Base-by-base conservation (phyloP, 1,139 yeast genomes). In the Scheffersomyces segobiensis region DNA sequence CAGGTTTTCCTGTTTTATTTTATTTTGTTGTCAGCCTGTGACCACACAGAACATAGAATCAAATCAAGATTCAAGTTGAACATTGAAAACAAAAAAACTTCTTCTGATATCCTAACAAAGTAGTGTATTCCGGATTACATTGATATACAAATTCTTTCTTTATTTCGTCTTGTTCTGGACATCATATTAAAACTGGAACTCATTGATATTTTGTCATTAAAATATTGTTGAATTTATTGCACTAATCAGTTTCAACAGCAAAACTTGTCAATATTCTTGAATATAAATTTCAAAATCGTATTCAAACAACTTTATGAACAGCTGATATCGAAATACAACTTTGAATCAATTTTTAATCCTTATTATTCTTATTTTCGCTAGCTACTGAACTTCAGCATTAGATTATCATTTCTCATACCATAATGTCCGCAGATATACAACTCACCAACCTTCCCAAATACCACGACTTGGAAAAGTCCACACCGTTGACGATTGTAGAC, bases 381-480 rank as follows among this genome's bases (percentile, higher is more conserved):
- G n/a, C 26, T 24, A 24, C 7, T 24, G 26, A 24, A 24, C 26
- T 24, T 5, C 7, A 24, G 7, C 26, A 32, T 32, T 14, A 7
- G 6, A 26, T 50, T 50, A 39, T 22, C 22, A 12, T 24, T 24
- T 24, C 32, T 24, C 32, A 4, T 24, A 19, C 2, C 22, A 47
- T 47, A 47, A 19, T 48, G 21, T 47, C 49, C 51, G 51, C 55
- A 53, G 55, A 53, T 26, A 47, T 53, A 22, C 50, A 50, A 14
- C 42, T 48, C 20, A 53, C 21, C 51, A 48, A 53, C n/a, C 22
- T 17, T 49, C 52, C 52, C 32, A 49, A 21, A 49, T n/a, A 24
- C 49, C 57, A 54, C 17, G 63, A 61, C 50, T 59, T 61, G 46
- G 63, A 61, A 55, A 58, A 57, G 26, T 60, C 61, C 20, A 54